phyloP scores from a whole-genome alignment of 2,329 filamentous ascomycete genomes.

The Trichoderma sp. region DNA sequence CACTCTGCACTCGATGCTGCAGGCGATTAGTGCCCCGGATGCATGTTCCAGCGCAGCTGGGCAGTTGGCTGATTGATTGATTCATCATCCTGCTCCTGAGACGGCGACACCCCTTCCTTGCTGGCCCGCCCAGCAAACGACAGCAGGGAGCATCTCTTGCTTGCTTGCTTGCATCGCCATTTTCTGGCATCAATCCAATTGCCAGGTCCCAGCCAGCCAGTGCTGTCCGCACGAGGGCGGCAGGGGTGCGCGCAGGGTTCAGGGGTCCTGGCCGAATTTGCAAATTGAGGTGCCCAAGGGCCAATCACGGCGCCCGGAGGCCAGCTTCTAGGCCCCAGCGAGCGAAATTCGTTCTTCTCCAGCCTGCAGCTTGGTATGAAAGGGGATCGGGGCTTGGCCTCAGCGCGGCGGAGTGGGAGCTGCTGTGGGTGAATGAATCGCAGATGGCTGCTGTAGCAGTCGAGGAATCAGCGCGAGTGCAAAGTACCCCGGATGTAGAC shows the following conservation, averaged over 20 bases:
- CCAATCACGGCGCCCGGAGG: conserved; percentile 20
- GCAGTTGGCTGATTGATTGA: background rate
- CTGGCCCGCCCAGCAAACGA: background rate
- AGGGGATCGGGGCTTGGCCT: conserved; percentile 18
- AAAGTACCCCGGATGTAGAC: background rate
- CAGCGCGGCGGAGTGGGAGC: conserved; percentile 16
- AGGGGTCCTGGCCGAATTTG: conserved; percentile 18
- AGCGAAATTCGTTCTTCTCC: conserved; percentile 23
- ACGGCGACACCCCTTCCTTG: background rate
- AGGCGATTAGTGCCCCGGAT: background rate
- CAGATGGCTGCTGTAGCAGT: background rate
- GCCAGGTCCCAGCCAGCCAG: background rate
- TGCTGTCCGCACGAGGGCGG: conserved; percentile 24
- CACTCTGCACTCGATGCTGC: background rate
- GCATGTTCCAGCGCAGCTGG: background rate
- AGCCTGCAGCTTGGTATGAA: background rate
- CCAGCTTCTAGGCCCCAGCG: conserved; percentile 12
- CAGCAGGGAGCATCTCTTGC: conserved; percentile 10
- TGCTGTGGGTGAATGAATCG: background rate
- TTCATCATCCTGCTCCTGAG: conserved; percentile 17
- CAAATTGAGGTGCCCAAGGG: conserved; percentile 20
- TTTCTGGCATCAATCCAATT: background rate
- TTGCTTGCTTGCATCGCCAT: background rate
- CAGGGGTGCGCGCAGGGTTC: conserved; percentile 4
- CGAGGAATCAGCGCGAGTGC: background rate